These are phyloP conservation scores for Cytospora leucostoma DNA, from an alignment of 2,329 filamentous ascomycete genomes.

Conservation along the genomic window DNA sequence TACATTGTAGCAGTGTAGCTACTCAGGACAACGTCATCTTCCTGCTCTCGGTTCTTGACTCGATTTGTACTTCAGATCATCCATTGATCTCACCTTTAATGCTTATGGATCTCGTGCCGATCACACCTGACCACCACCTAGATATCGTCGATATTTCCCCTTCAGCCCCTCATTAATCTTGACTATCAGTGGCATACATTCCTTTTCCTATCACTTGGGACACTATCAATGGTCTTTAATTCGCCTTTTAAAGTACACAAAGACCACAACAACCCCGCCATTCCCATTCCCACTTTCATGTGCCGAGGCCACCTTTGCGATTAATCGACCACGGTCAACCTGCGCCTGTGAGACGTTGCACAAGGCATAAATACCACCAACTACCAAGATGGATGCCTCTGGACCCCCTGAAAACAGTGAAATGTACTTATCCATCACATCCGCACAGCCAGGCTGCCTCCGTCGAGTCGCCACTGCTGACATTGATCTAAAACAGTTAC, in stretches of 20 bases:
- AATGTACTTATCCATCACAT: slow-evolving; percentile 15
- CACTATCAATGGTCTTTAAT: background rate
- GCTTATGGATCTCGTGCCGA: background rate
- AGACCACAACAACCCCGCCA: no score
- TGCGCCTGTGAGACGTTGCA: background rate
- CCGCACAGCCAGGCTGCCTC: background rate
- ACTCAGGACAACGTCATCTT: slow-evolving; percentile 24
- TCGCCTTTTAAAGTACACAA: background rate
- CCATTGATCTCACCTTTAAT: background rate
- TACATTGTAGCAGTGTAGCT: no score
- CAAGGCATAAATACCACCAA: background rate
- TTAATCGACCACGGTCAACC: background rate
- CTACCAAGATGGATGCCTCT: no score
- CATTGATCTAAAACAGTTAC: slow-evolving; percentile 12
- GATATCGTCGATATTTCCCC: background rate
- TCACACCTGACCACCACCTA: no score
- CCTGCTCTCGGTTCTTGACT: background rate
- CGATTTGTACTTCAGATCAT: slow-evolving; percentile 1
- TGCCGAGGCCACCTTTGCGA: slow-evolving; percentile 20
- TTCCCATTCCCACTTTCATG: slow-evolving; percentile 17
- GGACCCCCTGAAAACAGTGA: slow-evolving; percentile 8
- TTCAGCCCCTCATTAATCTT: background rate
- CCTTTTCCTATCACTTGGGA: background rate
- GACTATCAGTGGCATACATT: background rate
- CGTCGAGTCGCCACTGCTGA: slow-evolving; percentile 14